These are phyloP conservation scores for Hevea brasiliensis DNA, from an alignment of 345 rosid species.

Conservation along the genomic window DNA sequence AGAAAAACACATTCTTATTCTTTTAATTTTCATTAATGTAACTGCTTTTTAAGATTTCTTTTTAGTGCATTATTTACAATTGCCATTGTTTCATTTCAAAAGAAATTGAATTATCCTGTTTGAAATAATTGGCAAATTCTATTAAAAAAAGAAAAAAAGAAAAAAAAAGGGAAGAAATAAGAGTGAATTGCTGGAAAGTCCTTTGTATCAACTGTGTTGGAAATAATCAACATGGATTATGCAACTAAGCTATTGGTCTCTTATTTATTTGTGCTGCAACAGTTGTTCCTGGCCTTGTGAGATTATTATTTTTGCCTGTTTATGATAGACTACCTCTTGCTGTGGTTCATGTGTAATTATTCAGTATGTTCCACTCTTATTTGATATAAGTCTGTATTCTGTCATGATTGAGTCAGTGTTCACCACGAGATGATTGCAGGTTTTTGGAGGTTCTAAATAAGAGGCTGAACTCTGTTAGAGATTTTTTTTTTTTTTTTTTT, in stretches of 20 bases:
- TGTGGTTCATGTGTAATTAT: neutral
- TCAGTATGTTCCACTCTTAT: neutral
- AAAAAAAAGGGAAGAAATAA: too few relatives aligned
- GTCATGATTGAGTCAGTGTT: neutral
- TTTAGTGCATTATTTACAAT: neutral
- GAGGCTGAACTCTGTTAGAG: neutral
- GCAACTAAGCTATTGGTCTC: neutral
- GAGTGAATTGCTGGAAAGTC: neutral
- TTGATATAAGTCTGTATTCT: too few relatives aligned
- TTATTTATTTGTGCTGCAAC: neutral
- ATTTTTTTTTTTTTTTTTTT: neutral
- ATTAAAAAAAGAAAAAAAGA: too few relatives aligned
- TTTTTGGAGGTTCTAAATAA: neutral
- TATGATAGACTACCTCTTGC: neutral
- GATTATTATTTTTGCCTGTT: neutral
- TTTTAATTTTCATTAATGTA: too few relatives aligned
- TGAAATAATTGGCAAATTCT: too few relatives aligned
- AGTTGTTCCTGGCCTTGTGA: neutral
- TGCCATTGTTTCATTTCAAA: neutral
- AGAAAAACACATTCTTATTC: too few relatives aligned
- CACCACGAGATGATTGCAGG: neutral
- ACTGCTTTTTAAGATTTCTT: too few relatives aligned
- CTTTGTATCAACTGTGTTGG: neutral
- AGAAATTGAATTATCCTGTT: neutral
- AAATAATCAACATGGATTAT: neutral